These are phyloP conservation scores for Knoxia roxburghii DNA, from an alignment of 257 asterid genomes.

Conservation along the genomic window DNA sequence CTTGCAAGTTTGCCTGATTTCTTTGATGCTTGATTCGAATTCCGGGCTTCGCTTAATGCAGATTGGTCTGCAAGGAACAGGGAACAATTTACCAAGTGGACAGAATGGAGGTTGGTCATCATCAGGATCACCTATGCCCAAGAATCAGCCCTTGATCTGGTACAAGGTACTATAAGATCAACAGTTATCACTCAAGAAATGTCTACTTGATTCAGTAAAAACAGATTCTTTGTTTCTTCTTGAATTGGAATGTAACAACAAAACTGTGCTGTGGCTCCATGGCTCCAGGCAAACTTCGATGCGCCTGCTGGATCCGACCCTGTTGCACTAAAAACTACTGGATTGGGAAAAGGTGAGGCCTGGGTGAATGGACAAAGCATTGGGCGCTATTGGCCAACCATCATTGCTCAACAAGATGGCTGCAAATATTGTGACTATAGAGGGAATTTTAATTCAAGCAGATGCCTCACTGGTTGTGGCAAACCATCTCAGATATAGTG, in stretches of 20 bases:
- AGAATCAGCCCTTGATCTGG: constrained; percentile 76
- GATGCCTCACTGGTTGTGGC: constrained; percentile 73
- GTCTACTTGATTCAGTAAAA: too few relatives aligned
- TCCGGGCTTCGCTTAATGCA: constrained; percentile 16
- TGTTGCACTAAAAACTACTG: constrained; percentile 59
- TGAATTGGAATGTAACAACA: neutral
- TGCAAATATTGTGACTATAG: constrained; percentile 64
- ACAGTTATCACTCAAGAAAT: too few relatives aligned
- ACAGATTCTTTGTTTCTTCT: too few relatives aligned
- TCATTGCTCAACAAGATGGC: constrained; percentile 38
- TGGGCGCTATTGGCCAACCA: constrained; percentile 82
- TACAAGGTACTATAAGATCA: constrained; percentile 56
- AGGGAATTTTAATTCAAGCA: constrained; percentile 49
- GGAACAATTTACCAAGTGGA: constrained; percentile 43
- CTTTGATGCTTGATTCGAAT: neutral
- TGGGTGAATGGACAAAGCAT: constrained; percentile 92
- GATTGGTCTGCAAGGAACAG: constrained; percentile 82
- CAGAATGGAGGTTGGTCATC: constrained; percentile 51
- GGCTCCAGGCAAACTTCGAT: constrained; percentile 49
- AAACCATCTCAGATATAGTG: constrained; percentile 74
- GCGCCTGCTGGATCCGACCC: constrained; percentile 71
- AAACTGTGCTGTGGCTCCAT: constrained; percentile 16
- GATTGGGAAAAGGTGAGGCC: constrained; percentile 83
- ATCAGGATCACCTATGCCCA: constrained; percentile 53
- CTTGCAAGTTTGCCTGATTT: neutral